Conservation (phyloP, 192 early-diverging fungal genomes). For the Powellomyces hirtus region DNA sequence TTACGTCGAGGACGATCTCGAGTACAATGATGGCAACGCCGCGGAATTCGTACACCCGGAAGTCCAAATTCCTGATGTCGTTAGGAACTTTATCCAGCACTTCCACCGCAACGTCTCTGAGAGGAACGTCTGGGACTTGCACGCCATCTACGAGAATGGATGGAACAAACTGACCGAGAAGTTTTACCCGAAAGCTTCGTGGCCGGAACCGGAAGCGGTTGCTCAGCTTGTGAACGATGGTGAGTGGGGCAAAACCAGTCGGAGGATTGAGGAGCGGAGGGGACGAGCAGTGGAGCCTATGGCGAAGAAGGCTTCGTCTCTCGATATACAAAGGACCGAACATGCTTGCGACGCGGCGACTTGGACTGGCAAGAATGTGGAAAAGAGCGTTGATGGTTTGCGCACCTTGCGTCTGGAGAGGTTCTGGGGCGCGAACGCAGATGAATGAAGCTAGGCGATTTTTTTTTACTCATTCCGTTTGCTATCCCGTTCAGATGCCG, state of each 20-base stretch:
- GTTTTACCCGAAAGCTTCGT: constrained; percentile 82
- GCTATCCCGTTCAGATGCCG: constrained; percentile 52
- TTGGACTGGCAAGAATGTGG: too few relatives aligned
- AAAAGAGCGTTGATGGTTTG: too few relatives aligned
- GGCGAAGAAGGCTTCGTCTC: too few relatives aligned
- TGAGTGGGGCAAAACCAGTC: neutral
- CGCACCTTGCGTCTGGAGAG: too few relatives aligned
- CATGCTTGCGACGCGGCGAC: too few relatives aligned
- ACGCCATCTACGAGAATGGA: constrained; percentile 83
- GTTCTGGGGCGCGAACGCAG: neutral
- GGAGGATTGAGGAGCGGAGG: neutral
- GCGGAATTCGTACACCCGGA: constrained; percentile 12
- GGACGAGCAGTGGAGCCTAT: too few relatives aligned
- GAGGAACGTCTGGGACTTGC: constrained; percentile 81
- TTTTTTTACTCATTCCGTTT: too few relatives aligned
- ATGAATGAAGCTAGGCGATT: neutral
- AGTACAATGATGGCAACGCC: neutral
- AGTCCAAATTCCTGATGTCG: constrained; percentile 74
- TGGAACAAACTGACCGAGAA: constrained; percentile 91
- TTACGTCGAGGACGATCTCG: constrained; percentile 49
- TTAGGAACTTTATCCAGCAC: constrained; percentile 80
- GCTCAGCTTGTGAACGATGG: constrained; percentile 80
- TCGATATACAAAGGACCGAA: too few relatives aligned
- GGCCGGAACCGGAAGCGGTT: constrained; percentile 86
- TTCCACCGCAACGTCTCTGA: constrained; percentile 78